These are phyloP conservation scores for Areca catechu DNA, from an alignment of 176 grass and related monocot genomes.

Conservation along the genomic window DNA sequence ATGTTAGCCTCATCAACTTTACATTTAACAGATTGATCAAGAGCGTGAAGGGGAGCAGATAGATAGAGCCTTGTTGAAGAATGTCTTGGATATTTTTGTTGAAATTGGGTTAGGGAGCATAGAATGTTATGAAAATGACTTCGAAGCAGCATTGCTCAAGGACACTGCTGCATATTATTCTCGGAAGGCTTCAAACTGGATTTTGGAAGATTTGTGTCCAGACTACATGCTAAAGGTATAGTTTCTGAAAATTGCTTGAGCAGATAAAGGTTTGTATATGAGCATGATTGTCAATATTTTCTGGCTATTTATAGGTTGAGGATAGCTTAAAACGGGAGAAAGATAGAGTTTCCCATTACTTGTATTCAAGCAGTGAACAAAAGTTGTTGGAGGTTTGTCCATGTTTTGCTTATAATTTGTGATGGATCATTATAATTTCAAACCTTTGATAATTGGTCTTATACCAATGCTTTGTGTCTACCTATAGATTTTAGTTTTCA, in stretches of 20 bases:
- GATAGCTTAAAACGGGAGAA: slow-evolving; percentile 87
- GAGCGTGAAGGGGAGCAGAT: slow-evolving; percentile 93
- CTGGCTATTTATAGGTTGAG: slow-evolving; percentile 57
- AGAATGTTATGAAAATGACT: slow-evolving; percentile 79
- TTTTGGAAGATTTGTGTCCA: slow-evolving; percentile 86
- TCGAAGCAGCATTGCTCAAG: slow-evolving; percentile 80
- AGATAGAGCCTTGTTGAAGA: slow-evolving; percentile 84
- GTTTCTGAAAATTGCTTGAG: no score
- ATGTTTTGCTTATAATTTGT: background rate
- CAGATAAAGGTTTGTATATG: no score
- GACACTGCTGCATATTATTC: slow-evolving; percentile 82
- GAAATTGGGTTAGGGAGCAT: slow-evolving; percentile 76
- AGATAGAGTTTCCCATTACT: slow-evolving; percentile 83
- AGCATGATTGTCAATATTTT: no score
- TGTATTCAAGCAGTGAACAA: slow-evolving; percentile 84
- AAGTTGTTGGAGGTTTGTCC: slow-evolving; percentile 81
- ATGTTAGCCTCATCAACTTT: background rate
- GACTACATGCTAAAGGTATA: slow-evolving; percentile 95
- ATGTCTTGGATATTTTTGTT: slow-evolving; percentile 94
- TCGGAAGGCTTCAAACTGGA: slow-evolving; percentile 89
- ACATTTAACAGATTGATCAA: slow-evolving; percentile 74
- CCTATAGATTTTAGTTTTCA: no score
- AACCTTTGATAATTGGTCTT: no score
- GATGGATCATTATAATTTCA: no score
- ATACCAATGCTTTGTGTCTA: no score